Evolutionary conservation across 495 filamentous ascomycete genomes (phyloP).

Genomic region (Penicillium cataractarum): DNA sequence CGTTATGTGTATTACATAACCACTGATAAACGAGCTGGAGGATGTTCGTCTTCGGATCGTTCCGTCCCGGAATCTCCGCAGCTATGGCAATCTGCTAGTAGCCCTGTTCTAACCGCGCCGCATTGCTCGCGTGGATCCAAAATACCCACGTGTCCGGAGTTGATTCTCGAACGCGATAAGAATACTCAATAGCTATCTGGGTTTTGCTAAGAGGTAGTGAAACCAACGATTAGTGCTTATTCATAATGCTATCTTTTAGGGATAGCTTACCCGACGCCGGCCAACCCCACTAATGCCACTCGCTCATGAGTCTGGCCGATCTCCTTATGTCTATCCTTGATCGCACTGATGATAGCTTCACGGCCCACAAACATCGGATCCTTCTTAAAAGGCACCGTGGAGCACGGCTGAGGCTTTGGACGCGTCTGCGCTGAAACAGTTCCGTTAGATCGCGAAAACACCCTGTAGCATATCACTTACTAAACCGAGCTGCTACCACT

Average conservation of each 20-base stretch:
- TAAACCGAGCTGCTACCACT: slow-evolving; percentile 11
- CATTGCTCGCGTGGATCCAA: slow-evolving; percentile 56
- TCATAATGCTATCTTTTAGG: not conserved
- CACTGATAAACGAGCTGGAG: not conserved
- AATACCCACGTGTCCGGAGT: slow-evolving; percentile 48
- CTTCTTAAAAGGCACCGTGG: slow-evolving; percentile 9
- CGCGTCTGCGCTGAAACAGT: not conserved
- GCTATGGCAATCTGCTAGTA: slow-evolving; percentile 42
- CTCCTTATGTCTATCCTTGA: slow-evolving; percentile 1
- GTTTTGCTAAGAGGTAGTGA: slow-evolving; percentile 50
- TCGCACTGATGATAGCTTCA: slow-evolving; percentile 10
- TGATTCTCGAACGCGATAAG: slow-evolving; percentile 42
- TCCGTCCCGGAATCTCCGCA: slow-evolving; percentile 26
- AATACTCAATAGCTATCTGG: slow-evolving; percentile 52
- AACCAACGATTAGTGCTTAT: not conserved
- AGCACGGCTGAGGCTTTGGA: slow-evolving; percentile 9
- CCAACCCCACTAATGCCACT: slow-evolving; percentile 34
- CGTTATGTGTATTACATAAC: not conserved
- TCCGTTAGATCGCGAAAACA: too few species aligned
- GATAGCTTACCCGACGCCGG: slow-evolving; percentile 38
- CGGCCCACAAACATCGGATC: slow-evolving; percentile 7
- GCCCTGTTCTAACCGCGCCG: slow-evolving; percentile 49
- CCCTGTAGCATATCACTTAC: not conserved
- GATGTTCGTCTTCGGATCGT: slow-evolving; percentile 27
- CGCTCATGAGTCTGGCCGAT: slow-evolving; percentile 9